phyloP scores from a whole-genome alignment of 352 stramenopile species.

The Globisporangium sylvaticum region DNA sequence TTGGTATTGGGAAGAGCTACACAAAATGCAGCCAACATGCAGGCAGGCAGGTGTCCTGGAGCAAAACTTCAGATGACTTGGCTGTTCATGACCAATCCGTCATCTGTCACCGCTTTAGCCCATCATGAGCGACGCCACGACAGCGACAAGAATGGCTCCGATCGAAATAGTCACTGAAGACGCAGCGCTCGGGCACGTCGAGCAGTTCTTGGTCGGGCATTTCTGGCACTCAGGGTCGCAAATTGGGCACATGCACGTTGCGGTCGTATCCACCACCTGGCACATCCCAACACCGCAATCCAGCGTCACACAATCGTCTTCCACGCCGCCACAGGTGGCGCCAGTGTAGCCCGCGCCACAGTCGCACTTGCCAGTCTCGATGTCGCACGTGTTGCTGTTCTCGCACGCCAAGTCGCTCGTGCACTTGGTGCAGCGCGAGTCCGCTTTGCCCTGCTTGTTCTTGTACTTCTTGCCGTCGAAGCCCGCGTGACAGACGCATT shows the following conservation, averaged over 20 bases:
- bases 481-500: constrained; percentile 41
- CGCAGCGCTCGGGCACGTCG: constrained; percentile 23
- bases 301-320: constrained; percentile 31
- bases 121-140: constrained; percentile 18
- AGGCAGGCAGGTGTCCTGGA: neutral
- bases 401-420: constrained; percentile 30
- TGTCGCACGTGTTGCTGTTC: constrained; percentile 28
- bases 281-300: constrained; percentile 27
- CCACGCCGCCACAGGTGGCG: constrained; percentile 39
- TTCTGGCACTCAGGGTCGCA: constrained; percentile 28
- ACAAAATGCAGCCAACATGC: neutral
- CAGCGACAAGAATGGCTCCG: constrained; percentile 20
- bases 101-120: constrained; percentile 9
- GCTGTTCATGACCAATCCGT: neutral
- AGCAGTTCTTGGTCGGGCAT: constrained; percentile 22
- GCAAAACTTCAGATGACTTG: neutral
- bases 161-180: constrained; percentile 26
- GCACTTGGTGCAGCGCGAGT: constrained; percentile 33
- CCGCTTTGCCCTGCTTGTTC: constrained; percentile 39
- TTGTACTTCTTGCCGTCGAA: constrained; percentile 45
- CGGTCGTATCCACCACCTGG: constrained; percentile 20
- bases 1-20: constrained; percentile 10
- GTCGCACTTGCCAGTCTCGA: constrained; percentile 30
- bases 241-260: constrained; percentile 29
- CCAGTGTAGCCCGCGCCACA: constrained; percentile 38